Evolutionary conservation across 2,329 filamentous ascomycete genomes (phyloP).

Genomic region (Akanthomyces lecanii): DNA sequence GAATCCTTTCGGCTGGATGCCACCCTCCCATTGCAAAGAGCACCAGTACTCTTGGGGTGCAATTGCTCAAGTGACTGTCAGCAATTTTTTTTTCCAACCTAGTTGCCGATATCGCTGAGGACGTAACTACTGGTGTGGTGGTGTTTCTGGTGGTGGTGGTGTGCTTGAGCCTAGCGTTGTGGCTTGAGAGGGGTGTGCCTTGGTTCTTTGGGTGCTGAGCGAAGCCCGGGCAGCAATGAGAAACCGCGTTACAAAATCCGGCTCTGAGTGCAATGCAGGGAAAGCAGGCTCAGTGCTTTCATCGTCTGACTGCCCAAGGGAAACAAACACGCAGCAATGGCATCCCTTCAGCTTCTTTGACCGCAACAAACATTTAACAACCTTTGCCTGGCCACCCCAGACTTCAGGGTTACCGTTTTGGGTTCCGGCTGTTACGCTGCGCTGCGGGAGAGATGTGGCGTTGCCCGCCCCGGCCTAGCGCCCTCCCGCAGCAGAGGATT

Average conservation of each 20-base stretch:
- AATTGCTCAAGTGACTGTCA: neutral
- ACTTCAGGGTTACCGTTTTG: neutral
- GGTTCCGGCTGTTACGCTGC: conserved; percentile 4
- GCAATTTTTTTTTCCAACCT: neutral
- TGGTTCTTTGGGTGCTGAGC: neutral
- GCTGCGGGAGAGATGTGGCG: conserved; percentile 12
- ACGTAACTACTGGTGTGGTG: neutral
- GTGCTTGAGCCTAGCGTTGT: neutral
- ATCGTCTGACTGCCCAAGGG: no score
- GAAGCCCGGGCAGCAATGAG: neutral
- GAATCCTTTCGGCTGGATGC: neutral
- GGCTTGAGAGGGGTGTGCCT: neutral
- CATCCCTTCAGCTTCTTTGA: neutral
- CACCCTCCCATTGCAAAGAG: neutral
- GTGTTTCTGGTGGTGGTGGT: neutral
- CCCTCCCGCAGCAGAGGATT: neutral
- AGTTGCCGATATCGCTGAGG: conserved; percentile 11
- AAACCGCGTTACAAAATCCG: no score
- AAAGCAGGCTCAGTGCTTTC: no score
- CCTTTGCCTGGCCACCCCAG: neutral
- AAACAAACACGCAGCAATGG: neutral
- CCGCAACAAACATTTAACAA: neutral
- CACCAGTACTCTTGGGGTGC: neutral
- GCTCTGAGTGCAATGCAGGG: no score
- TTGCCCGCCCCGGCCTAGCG: conserved; percentile 1